Conservation (phyloP, 768 basidiomycete genomes). For the Scleroderma citrinum region DNA sequence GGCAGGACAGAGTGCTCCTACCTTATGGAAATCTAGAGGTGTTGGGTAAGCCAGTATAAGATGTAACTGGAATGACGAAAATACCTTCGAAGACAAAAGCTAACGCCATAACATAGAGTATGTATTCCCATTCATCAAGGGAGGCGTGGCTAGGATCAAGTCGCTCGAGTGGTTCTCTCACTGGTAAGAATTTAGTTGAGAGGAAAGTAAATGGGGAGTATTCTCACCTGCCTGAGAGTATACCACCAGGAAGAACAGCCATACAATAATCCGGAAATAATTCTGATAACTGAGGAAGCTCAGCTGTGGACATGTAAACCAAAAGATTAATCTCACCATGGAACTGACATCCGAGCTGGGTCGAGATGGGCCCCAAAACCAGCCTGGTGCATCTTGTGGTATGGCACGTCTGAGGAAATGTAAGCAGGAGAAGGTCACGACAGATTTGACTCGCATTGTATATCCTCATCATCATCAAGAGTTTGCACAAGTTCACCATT, state of each 20-base stretch:
- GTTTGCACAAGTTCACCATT: conserved; percentile 74
- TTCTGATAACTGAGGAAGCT: conserved; percentile 66
- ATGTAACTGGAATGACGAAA: conserved; percentile 30
- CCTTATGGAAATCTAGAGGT: conserved; percentile 19
- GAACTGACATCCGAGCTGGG: conserved; percentile 73
- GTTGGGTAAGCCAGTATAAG: conserved; percentile 17
- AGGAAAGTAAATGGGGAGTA: neutral
- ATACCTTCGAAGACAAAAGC: conserved; percentile 78
- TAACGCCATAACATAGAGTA: conserved; percentile 72
- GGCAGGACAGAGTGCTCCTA: conserved; percentile 4
- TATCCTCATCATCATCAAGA: conserved; percentile 66
- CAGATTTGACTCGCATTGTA: conserved; percentile 54
- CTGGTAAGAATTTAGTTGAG: conserved; percentile 29
- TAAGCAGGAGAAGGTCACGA: conserved; percentile 5
- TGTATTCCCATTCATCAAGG: conserved; percentile 77
- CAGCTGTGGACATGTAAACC: neutral
- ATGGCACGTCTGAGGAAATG: conserved; percentile 53
- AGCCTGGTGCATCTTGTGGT: conserved; percentile 45
- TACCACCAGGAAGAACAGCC: conserved; percentile 70
- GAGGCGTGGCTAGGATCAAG: conserved; percentile 45
- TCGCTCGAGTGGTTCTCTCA: conserved; percentile 72
- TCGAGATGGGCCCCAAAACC: conserved; percentile 70
- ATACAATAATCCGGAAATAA: conserved; percentile 67
- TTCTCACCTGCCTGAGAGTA: conserved; percentile 79
- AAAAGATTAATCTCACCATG: conserved; percentile 39